These are phyloP conservation scores for Vicia faba DNA, from an alignment of 306 rosid genomes.

Conservation along the genomic window DNA sequence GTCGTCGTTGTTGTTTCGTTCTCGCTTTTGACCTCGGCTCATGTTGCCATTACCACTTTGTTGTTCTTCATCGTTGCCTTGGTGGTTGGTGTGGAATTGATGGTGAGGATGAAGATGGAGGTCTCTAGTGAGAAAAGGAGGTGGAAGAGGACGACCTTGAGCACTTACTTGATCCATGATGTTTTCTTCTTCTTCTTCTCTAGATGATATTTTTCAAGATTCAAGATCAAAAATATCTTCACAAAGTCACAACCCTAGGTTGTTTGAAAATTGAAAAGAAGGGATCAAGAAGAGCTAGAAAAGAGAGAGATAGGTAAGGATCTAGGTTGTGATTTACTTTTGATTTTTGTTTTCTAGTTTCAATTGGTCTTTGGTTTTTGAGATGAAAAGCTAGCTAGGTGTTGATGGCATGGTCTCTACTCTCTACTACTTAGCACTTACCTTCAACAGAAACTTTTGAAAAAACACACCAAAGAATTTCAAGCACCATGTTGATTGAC, in stretches of 20 bases:
- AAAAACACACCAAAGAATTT: slow-evolving; percentile 38
- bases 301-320: slow-evolving; percentile 1
- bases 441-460: slow-evolving; percentile 29
- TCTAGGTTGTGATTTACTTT: slow-evolving; percentile 25
- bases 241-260: slow-evolving; percentile 33
- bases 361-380: background rate
- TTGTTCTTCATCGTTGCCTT: slow-evolving; percentile 58
- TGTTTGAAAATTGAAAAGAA: slow-evolving; percentile 22
- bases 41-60: slow-evolving; percentile 44
- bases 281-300: background rate
- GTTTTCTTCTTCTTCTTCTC: background rate
- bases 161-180: slow-evolving; percentile 82
- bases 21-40: slow-evolving; percentile 61
- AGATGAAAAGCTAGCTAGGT: slow-evolving; percentile 32
- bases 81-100: slow-evolving; percentile 60
- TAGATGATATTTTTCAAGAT: background rate
- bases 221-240: background rate
- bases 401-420: slow-evolving; percentile 21
- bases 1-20: slow-evolving; percentile 54
- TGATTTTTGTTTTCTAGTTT: slow-evolving; percentile 3
- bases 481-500: slow-evolving; percentile 30
- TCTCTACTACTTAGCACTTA: slow-evolving; percentile 35
- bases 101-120: slow-evolving; percentile 83
- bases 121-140: slow-evolving; percentile 78
- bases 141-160: slow-evolving; percentile 85